Percentiles rank a stretch among this genome's conserved stretches.
Evolutionary conservation across 148 eudicot species (phyloP).

Genomic region (Beta vulgaris): DNA sequence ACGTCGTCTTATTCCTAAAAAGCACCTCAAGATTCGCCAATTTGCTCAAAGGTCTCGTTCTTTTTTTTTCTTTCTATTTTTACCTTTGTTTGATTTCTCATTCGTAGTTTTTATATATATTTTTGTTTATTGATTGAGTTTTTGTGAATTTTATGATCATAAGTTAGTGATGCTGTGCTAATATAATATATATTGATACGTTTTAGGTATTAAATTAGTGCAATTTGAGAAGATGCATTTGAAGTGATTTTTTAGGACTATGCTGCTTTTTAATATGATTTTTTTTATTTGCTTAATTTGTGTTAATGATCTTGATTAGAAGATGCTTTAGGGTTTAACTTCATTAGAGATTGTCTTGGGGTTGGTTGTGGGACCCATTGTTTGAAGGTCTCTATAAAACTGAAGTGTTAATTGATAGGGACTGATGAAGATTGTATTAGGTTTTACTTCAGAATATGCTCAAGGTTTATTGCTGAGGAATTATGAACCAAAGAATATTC

Average conservation of each 20-base stretch:
- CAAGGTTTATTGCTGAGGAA: background rate
- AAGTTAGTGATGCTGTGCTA: background rate
- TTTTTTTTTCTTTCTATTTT: background rate
- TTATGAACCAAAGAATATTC: slow-evolving; percentile 14
- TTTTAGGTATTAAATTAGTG: background rate
- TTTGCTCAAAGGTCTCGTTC: slow-evolving; percentile 65
- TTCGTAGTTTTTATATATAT: background rate
- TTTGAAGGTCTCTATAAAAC: background rate
- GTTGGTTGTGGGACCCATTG: slow-evolving; percentile 11
- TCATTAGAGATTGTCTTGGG: background rate
- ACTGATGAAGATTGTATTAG: background rate
- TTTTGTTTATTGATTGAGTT: background rate
- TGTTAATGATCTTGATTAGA: background rate
- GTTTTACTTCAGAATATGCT: slow-evolving; percentile 21
- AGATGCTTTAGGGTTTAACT: background rate
- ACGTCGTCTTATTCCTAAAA: slow-evolving; percentile 57
- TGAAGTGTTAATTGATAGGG: background rate
- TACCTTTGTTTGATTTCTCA: background rate
- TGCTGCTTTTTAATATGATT: too few relatives aligned
- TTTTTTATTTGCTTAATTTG: background rate
- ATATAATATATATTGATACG: background rate
- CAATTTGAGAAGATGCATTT: background rate
- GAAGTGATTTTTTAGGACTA: too few relatives aligned
- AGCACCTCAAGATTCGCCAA: slow-evolving; percentile 52
- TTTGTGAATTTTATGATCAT: background rate